These are phyloP conservation scores for Nakazawaea laoshanensis DNA, from an alignment of 805 yeast species.

Conservation along the genomic window DNA sequence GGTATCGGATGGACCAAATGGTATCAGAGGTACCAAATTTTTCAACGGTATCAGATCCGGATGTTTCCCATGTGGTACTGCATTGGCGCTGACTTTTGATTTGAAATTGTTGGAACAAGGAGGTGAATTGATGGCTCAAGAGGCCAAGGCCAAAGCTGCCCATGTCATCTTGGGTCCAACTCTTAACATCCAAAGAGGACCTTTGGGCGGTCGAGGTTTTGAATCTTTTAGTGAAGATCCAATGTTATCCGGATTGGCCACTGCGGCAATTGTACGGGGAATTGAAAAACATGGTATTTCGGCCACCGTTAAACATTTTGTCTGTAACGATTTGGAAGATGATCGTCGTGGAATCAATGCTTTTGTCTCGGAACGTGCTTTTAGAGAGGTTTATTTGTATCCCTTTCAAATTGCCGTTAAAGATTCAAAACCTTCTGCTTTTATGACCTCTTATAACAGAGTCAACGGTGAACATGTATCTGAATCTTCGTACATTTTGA, in stretches of 20 bases:
- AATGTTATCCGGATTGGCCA: conserved; percentile 30
- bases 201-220: conserved; percentile 36
- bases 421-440: conserved; percentile 40
- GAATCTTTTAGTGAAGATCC: conserved; percentile 38
- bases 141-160: conserved; percentile 34
- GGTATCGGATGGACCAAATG: conserved; percentile 41
- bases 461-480: conserved; percentile 54
- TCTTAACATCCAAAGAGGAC: conserved; percentile 32
- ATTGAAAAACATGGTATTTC: conserved; percentile 41
- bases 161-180: conserved; percentile 29
- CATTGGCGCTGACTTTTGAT: conserved; percentile 35
- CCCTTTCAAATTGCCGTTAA: conserved; percentile 56
- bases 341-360: conserved; percentile 41
- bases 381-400: conserved; percentile 54
- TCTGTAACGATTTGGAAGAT: conserved; percentile 55
- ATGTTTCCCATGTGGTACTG: conserved; percentile 40
- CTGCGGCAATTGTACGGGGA: conserved; percentile 45
- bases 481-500: conserved; percentile 32
- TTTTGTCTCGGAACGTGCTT: conserved; percentile 47
- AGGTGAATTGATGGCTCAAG: conserved; percentile 33
- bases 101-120: conserved; percentile 26
- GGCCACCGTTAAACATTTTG: conserved; percentile 56
- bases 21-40: conserved; percentile 34
- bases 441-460: conserved; percentile 60
- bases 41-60: conserved; percentile 33